These are phyloP conservation scores for Chlamydomonas eustigma DNA, from an alignment of 139 green algal species.

Conservation along the genomic window DNA sequence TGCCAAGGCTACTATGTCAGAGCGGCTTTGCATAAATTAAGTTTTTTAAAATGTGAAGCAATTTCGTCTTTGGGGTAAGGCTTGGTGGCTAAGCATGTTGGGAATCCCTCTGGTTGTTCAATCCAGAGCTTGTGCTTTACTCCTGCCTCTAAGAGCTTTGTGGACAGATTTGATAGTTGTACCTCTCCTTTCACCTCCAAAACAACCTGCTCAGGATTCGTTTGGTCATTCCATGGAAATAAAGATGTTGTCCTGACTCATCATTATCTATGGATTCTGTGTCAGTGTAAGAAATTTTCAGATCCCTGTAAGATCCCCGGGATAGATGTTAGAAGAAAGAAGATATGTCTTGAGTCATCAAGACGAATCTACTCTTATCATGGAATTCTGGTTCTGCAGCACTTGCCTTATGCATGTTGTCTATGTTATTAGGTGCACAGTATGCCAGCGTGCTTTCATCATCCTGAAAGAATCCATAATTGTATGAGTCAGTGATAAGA, in stretches of 20 bases:
- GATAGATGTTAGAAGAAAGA: no score
- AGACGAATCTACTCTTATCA: no score
- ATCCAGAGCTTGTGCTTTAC: constrained; percentile 90
- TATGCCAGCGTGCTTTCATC: constrained; percentile 57
- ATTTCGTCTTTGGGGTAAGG: constrained; percentile 69
- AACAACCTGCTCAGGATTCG: constrained; percentile 81
- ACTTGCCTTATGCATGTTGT: constrained; percentile 91
- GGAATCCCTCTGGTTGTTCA: constrained; percentile 91
- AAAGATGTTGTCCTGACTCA: no score
- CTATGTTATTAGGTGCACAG: constrained; percentile 59
- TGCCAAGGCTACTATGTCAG: no score
- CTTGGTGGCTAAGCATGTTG: constrained; percentile 85
- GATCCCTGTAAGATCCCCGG: no score
- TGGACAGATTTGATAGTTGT: constrained; percentile 67
- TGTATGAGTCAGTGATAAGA: no score
- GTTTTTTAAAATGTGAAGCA: constrained; percentile 74
- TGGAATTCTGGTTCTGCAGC: no score
- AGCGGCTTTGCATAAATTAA: constrained; percentile 76
- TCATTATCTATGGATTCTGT: no score
- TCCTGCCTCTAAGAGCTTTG: constrained; percentile 66
- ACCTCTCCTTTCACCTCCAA: constrained; percentile 85
- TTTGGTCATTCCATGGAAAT: no score
- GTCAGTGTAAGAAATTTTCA: no score
- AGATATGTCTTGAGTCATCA: no score
- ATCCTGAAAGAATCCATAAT: neutral